Conservation (phyloP, 768 basidiomycete species). For the Rubroboletus satanas region DNA sequence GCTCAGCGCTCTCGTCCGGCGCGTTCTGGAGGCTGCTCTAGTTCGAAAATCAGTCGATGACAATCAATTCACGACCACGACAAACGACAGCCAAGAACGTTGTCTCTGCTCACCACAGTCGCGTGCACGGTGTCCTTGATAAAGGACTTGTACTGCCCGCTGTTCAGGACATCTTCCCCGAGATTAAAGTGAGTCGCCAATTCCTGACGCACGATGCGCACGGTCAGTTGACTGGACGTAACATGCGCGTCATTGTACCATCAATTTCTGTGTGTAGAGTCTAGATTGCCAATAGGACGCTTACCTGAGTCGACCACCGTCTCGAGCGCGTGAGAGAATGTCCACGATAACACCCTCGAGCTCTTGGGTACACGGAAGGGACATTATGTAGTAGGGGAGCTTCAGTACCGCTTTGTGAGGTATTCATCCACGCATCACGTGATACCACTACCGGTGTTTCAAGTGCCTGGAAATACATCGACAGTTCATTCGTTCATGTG, state of each 20-base stretch:
- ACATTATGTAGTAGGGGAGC: neutral
- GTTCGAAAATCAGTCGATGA: neutral
- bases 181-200: conserved; percentile 47
- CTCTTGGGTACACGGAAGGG: conserved; percentile 12
- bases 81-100: neutral
- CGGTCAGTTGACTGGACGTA: conserved; percentile 36
- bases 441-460: neutral
- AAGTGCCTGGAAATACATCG: too few relatives aligned
- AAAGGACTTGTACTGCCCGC: conserved; percentile 40
- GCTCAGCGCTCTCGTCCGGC: neutral
- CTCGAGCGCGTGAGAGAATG: conserved; percentile 22
- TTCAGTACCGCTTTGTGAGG: neutral
- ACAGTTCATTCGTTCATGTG: neutral
- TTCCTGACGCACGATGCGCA: conserved; percentile 46
- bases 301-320: conserved; percentile 21
- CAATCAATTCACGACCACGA: neutral
- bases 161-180: conserved; percentile 42
- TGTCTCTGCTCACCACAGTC: conserved; percentile 7
- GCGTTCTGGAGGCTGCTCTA: conserved; percentile 11
- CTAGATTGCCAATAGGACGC: neutral
- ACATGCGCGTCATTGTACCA: neutral
- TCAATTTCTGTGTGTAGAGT: neutral
- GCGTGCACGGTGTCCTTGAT: conserved; percentile 36
- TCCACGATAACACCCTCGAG: conserved; percentile 19
- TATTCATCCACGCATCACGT: conserved; percentile 8